Percentiles rank a stretch among this genome's conserved stretches.
Evolutionary conservation across 352 stramenopile genomes (phyloP).

Genomic region (Pythium aristosporum): DNA sequence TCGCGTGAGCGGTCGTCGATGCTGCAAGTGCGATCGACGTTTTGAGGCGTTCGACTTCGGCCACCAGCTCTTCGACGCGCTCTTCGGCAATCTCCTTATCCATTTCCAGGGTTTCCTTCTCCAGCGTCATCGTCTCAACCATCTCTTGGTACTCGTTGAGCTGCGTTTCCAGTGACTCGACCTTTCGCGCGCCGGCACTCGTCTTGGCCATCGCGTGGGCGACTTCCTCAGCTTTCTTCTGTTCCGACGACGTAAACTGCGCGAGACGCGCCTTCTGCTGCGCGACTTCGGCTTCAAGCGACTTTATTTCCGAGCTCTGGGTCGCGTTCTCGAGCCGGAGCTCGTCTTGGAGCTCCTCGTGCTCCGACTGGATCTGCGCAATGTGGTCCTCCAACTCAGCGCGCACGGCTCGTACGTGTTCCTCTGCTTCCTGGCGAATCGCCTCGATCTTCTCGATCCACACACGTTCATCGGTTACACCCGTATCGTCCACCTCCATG

Average conservation of each 20-base stretch:
- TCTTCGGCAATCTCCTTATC: constrained; percentile 89
- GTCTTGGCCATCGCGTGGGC: constrained; percentile 69
- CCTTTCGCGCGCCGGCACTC: constrained; percentile 59
- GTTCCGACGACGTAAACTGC: constrained; percentile 63
- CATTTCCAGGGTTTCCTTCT: constrained; percentile 88
- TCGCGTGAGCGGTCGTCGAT: constrained; percentile 37
- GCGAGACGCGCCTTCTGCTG: constrained; percentile 69
- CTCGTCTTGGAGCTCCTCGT: constrained; percentile 58
- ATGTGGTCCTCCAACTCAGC: constrained; percentile 71
- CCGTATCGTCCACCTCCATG: constrained; percentile 36
- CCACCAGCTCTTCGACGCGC: constrained; percentile 64
- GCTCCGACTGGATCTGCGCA: constrained; percentile 41
- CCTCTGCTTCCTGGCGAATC: constrained; percentile 55
- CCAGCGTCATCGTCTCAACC: constrained; percentile 82
- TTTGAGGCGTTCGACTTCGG: constrained; percentile 78
- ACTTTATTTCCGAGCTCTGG: constrained; percentile 57
- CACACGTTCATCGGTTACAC: constrained; percentile 29
- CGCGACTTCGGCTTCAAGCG: constrained; percentile 60
- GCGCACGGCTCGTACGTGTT: constrained; percentile 56
- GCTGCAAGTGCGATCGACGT: constrained; percentile 49
- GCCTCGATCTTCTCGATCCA: constrained; percentile 51
- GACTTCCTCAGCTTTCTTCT: constrained; percentile 80
- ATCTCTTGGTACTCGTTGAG: constrained; percentile 75
- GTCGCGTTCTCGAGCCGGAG: constrained; percentile 59
- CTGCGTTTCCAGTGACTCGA: constrained; percentile 67